Conservation (phyloP, 2,329 filamentous ascomycete species). For the Sclerotinia sclerotiorum region DNA sequence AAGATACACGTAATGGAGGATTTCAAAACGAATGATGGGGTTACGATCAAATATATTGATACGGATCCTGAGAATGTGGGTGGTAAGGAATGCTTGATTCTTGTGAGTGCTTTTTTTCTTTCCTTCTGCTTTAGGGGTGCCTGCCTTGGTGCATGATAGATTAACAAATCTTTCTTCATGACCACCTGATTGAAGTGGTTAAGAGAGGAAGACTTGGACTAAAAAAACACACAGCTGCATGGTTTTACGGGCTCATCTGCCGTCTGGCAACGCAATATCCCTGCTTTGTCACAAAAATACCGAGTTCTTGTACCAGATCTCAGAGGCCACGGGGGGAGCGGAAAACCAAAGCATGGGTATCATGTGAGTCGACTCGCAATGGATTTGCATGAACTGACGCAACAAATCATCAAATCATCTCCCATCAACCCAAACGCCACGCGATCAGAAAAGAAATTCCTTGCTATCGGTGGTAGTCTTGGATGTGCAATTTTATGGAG, state of each 20-base stretch:
- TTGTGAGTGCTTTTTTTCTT: slow-evolving; percentile 30
- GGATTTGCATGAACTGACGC: slow-evolving; percentile 37
- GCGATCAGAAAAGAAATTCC: slow-evolving; percentile 21
- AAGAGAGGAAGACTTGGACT: background rate
- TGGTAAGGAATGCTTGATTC: slow-evolving; percentile 29
- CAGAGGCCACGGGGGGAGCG: slow-evolving; percentile 37
- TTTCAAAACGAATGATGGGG: slow-evolving; percentile 33
- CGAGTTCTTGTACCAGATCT: slow-evolving; percentile 39
- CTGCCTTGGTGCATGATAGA: background rate
- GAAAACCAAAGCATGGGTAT: slow-evolving; percentile 36
- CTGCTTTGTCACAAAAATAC: slow-evolving; percentile 29
- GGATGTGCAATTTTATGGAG: slow-evolving; percentile 40
- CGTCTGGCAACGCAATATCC: slow-evolving; percentile 39
- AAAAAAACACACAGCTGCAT: slow-evolving; percentile 35
- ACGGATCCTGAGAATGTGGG: slow-evolving; percentile 25
- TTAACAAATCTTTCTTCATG: background rate
- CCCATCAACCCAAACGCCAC: background rate
- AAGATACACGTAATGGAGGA: slow-evolving; percentile 24
- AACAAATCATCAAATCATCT: slow-evolving; percentile 21
- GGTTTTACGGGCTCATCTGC: slow-evolving; percentile 40
- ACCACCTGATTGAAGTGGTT: no score
- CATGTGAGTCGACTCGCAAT: slow-evolving; percentile 39
- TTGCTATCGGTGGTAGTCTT: slow-evolving; percentile 38
- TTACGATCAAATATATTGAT: slow-evolving; percentile 34
- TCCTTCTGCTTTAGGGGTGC: no score